Evolutionary conservation across 1,284 basidiomycete species (phyloP), one percentile per base, ranked within the genome.

Genomic region (Ceratobasidium sp.): DNA sequence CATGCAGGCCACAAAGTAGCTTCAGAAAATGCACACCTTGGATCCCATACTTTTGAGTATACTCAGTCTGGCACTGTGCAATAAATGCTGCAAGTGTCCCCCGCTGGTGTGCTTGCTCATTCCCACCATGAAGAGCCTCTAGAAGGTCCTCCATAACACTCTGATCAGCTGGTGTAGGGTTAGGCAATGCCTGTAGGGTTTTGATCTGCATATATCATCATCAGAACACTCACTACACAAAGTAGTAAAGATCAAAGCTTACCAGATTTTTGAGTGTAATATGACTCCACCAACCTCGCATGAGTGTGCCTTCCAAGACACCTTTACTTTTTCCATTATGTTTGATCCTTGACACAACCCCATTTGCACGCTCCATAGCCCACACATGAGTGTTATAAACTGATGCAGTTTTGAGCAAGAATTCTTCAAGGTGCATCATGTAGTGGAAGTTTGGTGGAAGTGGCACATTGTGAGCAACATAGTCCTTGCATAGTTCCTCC

Each of bases 391-490:
- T 64, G 20, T 64, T 64, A 41, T 64, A 64, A 5, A n/a, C 62
- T 3, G 33, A 64, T 38, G 30, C 62, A 64, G 33, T 35, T 23
- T 64, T 64, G 30, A 64, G 62, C 16, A 64, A 14, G 6, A 16
- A 64, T 33, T 64, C 30, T 64, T 64, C 62, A 64, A 64, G 33
- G 20, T 64, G 62, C 62, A 62, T 62, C 60, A 62, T 62, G 33
- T 62, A 62, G 27, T 62, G 60, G 30, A 62, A 62, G 60, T 62
- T 64, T 33, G 23, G 62, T 20, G 33, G 4, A 3, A 64, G 16
- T 5, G 27, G 30, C 3, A 64, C 35, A 38, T 64, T 64, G 35
- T 64, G 2, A 38, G 3, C 2, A 18, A 41, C 35, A 41, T 64
- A 64, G 35, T 64, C 33, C 2, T 3, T 64, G 5, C 30, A 64